phyloP scores from a whole-genome alignment of 371 early-diverging fungal genomes.

The Funneliformis caledonium region DNA sequence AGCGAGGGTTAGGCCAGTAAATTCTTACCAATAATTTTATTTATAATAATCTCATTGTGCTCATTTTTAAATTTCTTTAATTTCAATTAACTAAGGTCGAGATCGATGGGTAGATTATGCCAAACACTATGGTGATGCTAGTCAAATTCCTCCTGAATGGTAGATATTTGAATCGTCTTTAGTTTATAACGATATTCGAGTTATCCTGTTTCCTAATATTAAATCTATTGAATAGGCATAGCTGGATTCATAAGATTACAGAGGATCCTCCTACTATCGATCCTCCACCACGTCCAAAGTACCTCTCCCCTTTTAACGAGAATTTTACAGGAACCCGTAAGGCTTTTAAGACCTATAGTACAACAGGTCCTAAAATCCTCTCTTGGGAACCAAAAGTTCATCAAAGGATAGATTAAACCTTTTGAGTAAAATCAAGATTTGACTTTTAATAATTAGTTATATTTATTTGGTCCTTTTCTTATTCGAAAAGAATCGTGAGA shows the following conservation, averaged over 20 bases:
- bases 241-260: constrained; percentile 86
- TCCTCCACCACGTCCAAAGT: constrained; percentile 53
- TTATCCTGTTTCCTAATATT: neutral
- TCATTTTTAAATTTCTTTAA: neutral
- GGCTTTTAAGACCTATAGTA: constrained; percentile 87
- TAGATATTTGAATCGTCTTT: constrained; percentile 44
- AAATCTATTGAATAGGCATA: constrained; percentile 67
- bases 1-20: neutral
- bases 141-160: constrained; percentile 92
- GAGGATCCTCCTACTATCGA: constrained; percentile 80
- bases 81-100: constrained; percentile 58
- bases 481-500: neutral
- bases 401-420: constrained; percentile 45
- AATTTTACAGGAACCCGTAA: constrained; percentile 76
- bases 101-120: constrained; percentile 92
- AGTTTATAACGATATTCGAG: neutral
- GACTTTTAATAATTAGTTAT: neutral
- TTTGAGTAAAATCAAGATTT: neutral
- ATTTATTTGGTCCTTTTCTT: neutral
- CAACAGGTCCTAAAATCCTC: constrained; percentile 79
- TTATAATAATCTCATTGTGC: neutral
- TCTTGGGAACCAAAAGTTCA: constrained; percentile 79
- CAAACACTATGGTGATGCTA: constrained; percentile 73
- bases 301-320: constrained; percentile 56
- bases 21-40: too few species aligned